A percentile compares a stretch with the other conserved stretches of the same genome.
These are phyloP conservation scores for Phytophthora rubi DNA, from an alignment of 352 stramenopile species.

Conservation along the genomic window DNA sequence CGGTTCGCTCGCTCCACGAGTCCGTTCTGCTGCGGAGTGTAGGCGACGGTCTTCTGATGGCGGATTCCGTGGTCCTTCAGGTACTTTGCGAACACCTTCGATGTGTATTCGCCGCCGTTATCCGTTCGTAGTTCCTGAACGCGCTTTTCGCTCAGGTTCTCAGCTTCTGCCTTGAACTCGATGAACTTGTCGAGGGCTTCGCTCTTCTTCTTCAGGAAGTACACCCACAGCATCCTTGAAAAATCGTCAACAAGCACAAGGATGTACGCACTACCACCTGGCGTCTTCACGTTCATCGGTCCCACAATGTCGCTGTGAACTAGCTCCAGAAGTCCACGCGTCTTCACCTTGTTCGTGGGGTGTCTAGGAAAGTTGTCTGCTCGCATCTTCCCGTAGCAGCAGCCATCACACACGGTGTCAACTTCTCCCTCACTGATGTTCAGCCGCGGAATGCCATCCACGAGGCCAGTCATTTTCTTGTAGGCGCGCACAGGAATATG, in stretches of 20 bases:
- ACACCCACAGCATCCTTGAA: not conserved
- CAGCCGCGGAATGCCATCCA: too few relatives aligned
- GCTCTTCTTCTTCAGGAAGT: conserved; percentile 35
- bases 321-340: not conserved
- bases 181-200: conserved; percentile 24
- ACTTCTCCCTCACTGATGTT: too few relatives aligned
- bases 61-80: conserved; percentile 8
- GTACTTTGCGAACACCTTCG: conserved; percentile 6
- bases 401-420: not conserved
- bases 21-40: conserved; percentile 22
- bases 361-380: not conserved
- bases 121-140: not conserved
- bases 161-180: not conserved
- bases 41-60: conserved; percentile 22
- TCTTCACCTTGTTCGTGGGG: conserved; percentile 3
- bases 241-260: not conserved
- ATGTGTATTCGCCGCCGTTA: conserved; percentile 30
- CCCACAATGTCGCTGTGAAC: not conserved
- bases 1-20: conserved; percentile 27
- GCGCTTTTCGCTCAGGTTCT: not conserved
- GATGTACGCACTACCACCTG: not conserved
- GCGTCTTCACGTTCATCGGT: not conserved
- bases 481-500: too few relatives aligned
- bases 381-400: not conserved
- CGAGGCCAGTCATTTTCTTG: too few relatives aligned